Evolutionary conservation across 345 rosid species (phyloP), one percentile per base, ranked within the genome.

Genomic region (Barbarea vulgaris): DNA sequence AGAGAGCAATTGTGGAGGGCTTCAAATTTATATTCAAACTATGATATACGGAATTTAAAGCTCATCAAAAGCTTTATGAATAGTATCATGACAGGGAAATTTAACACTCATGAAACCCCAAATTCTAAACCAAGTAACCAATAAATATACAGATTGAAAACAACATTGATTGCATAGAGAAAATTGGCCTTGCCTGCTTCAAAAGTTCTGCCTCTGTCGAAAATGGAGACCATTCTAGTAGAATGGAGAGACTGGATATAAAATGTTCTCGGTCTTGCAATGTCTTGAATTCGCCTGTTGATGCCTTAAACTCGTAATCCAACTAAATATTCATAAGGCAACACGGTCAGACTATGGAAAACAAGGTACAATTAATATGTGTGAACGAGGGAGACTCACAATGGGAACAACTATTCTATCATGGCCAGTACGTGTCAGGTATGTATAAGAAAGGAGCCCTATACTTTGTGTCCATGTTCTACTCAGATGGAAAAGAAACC

Each of bases 321-420:
- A 94, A 88, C 97, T 91, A 85, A 81, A 77, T 47, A 55, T 56
- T 54, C 44, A 70, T 61, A 25, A 77, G 10, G 41, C 21, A 39
- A 58, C 22, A 47, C 17, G 3, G 58, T 68, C 52, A 70, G 60
- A 41, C 47, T 50, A 33, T 15, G 64, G 18, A 58, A 50, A 47
- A 64, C 63, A 14, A 62, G 64, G 47, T 58, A 36, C 9, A 9
- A 50, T 28, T 6, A 46, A 51, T 28, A 75, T 67, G 33, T 63
- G 41, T 55, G 37, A 50, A 47, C n/a, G 65, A 61, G 21, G 18
- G 55, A 72, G 73, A 83, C 89, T 85, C 73, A 94, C 97, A 94
- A 94, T 90, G 59, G 98, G 98, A 62, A 94, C 98, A 36, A 94
- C 87, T 64, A 94, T 91, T 82, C 96, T 87, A 79, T 94, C 89